A percentile compares a stretch with the other conserved stretches of the same genome.
phyloP scores from a whole-genome alignment of 2,329 filamentous ascomycete genomes.

The Ascochyta lentis region DNA sequence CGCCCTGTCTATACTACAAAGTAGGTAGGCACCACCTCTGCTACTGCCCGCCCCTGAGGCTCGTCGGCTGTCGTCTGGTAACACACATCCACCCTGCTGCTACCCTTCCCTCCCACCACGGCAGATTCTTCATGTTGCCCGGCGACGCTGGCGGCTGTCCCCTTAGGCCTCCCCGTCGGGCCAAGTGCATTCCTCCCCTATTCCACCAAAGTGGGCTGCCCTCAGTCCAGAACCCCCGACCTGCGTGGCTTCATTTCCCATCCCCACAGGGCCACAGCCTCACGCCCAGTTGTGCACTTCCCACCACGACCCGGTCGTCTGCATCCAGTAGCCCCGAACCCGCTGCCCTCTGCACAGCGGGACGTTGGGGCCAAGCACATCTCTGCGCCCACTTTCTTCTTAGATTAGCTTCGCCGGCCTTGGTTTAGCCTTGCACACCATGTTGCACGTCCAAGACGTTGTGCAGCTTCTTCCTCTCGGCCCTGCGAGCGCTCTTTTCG shows the following conservation, averaged over 20 bases:
- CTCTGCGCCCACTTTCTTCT: slow-evolving; percentile 16
- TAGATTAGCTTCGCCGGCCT: slow-evolving; percentile 23
- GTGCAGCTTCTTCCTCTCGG: slow-evolving; percentile 16
- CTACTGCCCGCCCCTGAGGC: slow-evolving; percentile 26
- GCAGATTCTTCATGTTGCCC: slow-evolving; percentile 18
- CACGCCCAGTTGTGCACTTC: slow-evolving; percentile 37
- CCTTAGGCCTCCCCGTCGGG: slow-evolving; percentile 7
- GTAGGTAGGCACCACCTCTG: no score
- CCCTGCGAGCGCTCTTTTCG: no score
- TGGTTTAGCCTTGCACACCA: slow-evolving; percentile 7
- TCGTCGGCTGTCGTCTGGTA: slow-evolving; percentile 3
- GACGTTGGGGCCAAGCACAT: slow-evolving; percentile 19
- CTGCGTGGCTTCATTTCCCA: slow-evolving; percentile 43
- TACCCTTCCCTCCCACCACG: slow-evolving; percentile 8
- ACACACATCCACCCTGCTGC: slow-evolving; percentile 5
- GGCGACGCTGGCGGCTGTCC: slow-evolving; percentile 10
- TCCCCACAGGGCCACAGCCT: slow-evolving; percentile 34
- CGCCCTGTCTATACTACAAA: slow-evolving; percentile 10
- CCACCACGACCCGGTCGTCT: slow-evolving; percentile 24
- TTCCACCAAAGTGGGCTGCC: slow-evolving; percentile 21
- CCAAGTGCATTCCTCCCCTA: slow-evolving; percentile 20
- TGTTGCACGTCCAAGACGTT: slow-evolving; percentile 9
- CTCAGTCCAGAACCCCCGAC: slow-evolving; percentile 25
- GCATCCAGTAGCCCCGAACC: slow-evolving; percentile 19
- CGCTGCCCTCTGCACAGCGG: slow-evolving; percentile 16